phyloP scores from a whole-genome alignment of 371 early-diverging fungal genomes.

The Rhizopus delemar region DNA sequence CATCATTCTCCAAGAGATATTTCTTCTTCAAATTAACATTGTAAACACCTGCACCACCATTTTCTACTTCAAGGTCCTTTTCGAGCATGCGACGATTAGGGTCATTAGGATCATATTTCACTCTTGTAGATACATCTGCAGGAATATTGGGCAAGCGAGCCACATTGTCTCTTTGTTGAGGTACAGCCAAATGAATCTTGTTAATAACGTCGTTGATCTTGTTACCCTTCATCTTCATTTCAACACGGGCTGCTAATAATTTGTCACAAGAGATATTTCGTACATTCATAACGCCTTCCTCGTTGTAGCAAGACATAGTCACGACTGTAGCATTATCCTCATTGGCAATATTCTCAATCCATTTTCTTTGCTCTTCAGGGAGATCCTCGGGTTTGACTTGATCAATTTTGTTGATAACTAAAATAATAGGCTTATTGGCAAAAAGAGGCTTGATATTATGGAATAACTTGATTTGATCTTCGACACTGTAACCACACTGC shows the following conservation, averaged over 20 bases:
- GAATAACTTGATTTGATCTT: constrained; percentile 93
- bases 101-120: constrained; percentile 80
- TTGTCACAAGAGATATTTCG: constrained; percentile 93
- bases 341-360: constrained; percentile 75
- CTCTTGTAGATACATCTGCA: constrained; percentile 62
- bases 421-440: constrained; percentile 96
- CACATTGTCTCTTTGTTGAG: constrained; percentile 82
- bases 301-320: constrained; percentile 89
- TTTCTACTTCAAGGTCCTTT: constrained; percentile 86
- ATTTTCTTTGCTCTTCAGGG: constrained; percentile 67
- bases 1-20: constrained; percentile 81
- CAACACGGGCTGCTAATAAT: constrained; percentile 91
- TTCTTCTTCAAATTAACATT: constrained; percentile 89
- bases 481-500: constrained; percentile 98
- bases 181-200: constrained; percentile 92
- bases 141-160: constrained; percentile 89
- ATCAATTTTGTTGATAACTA: constrained; percentile 99
- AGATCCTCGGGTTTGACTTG: constrained; percentile 78
- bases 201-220: constrained; percentile 93
- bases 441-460: constrained; percentile 98
- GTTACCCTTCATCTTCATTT: constrained; percentile 89
- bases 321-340: constrained; percentile 75
- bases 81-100: constrained; percentile 84
- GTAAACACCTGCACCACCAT: constrained; percentile 97
- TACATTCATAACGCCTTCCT: constrained; percentile 95